Evolutionary conservation across 768 basidiomycete species (phyloP).

Genomic region (Russula vinacea): DNA sequence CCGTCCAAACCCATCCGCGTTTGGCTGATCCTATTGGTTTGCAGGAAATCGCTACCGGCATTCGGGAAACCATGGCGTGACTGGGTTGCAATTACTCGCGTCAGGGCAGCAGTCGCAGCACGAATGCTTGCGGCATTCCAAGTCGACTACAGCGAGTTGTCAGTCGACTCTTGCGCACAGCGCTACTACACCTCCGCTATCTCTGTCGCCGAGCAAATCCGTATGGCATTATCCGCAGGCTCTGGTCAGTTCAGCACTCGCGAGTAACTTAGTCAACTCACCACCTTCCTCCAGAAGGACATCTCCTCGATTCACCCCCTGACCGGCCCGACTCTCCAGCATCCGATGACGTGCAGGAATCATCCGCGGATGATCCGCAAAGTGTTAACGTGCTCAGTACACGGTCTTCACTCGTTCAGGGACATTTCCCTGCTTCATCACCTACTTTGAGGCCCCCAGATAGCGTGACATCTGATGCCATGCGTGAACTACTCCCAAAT

Average conservation of each 20-base stretch:
- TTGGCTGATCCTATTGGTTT: conserved; percentile 16
- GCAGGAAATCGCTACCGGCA: conserved; percentile 89
- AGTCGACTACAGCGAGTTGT: conserved; percentile 21
- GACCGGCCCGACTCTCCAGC: too few species aligned
- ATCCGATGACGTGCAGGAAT: too few species aligned
- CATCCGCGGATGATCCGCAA: too few species aligned
- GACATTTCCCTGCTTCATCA: too few species aligned
- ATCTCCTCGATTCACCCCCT: too few species aligned
- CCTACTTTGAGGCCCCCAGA: too few species aligned
- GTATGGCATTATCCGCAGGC: conserved; percentile 11
- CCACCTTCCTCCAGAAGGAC: too few species aligned
- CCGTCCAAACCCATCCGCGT: conserved; percentile 2
- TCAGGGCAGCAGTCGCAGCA: conserved; percentile 72
- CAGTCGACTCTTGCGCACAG: conserved; percentile 24
- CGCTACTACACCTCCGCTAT: conserved; percentile 2
- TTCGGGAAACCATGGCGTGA: conserved; percentile 89
- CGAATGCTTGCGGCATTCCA: conserved; percentile 45
- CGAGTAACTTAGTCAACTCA: background rate
- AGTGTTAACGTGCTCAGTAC: too few species aligned
- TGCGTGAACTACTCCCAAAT: too few species aligned
- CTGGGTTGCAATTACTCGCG: conserved; percentile 81
- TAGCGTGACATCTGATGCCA: too few species aligned
- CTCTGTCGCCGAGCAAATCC: conserved; percentile 5
- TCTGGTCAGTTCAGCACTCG: conserved; percentile 18
- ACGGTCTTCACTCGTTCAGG: too few species aligned